phyloP scores from a whole-genome alignment of 1,284 basidiomycete genomes.

The Cryptococcus sp. region DNA sequence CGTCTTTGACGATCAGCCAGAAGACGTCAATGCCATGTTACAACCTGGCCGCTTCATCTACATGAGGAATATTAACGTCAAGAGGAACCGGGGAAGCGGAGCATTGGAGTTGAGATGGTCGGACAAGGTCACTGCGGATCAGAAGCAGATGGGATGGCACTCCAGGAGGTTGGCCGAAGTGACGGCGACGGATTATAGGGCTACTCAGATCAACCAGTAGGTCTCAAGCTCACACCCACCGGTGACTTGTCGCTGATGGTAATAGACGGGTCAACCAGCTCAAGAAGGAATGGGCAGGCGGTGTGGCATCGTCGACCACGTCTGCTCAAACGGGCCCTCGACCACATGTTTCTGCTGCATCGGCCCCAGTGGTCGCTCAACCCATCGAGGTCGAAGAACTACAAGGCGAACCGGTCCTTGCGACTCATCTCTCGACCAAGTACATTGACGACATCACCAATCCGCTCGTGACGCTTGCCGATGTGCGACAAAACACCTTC shows the following conservation, averaged over 20 bases:
- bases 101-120: conserved; percentile 32
- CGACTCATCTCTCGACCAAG: conserved; percentile 15
- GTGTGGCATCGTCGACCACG: neutral
- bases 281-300: neutral
- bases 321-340: neutral
- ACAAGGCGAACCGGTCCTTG: conserved; percentile 1
- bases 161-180: conserved; percentile 7
- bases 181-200: conserved; percentile 12
- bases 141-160: conserved; percentile 20
- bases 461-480: conserved; percentile 16
- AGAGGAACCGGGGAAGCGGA: conserved; percentile 14
- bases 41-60: conserved; percentile 19
- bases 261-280: conserved; percentile 12
- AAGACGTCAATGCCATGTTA: conserved; percentile 5
- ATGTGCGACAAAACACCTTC: conserved; percentile 18
- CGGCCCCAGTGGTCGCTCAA: neutral
- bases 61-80: conserved; percentile 24
- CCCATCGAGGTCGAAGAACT: too few relatives aligned
- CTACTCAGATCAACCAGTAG: conserved; percentile 25
- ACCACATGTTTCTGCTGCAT: neutral
- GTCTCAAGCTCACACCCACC: conserved; percentile 7
- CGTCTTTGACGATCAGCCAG: conserved; percentile 12
- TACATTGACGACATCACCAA: conserved; percentile 16
- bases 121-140: conserved; percentile 22
- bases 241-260: neutral